Evolutionary conservation across 371 early-diverging fungal genomes (phyloP), one percentile per base, ranked within the genome.

Genomic region (Mortierella sp.): DNA sequence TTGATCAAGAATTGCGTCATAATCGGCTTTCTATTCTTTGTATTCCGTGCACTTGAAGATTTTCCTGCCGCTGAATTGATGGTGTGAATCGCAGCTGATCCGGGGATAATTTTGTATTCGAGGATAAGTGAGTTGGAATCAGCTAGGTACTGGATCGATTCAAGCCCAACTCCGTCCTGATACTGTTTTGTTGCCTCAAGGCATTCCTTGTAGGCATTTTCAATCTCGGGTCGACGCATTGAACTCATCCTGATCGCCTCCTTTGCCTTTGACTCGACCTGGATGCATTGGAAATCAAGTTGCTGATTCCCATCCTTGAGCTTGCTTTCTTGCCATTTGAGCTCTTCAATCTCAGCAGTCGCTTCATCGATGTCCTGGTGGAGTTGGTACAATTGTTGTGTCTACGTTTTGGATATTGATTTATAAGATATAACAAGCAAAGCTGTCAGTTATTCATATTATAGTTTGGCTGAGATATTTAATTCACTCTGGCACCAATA

Each of bases 291-390:
- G 1, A 37, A 22, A 1, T 60, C 58, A 17, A 78, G 63, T 13
- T 35, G 63, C 29, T 71, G 74, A 34, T 70, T 83, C 23, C 70
- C 56, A 15, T 76, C 75, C 28, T 60, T 53, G n/a, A 75, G 66
- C 35, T 65, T 71, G 29, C 68, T 77, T 60, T 74, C 71, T 28
- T 77, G 73, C 83, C 83, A 83, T n/a, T 76, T 72, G 7, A 83
- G 56, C 15, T 78, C 70, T 23, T 72, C 66, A 12, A 78, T 78
- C 22, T 70, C 75, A 12, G 75, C 64, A 8, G 58, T 64, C n/a
- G 64, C 28, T n/a, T 83, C 75, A 35, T 76, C 77, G n/a, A 74
- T 59, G 23, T 70, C 75, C 23, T 70, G 75, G 53, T 78, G 74
- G 3, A 83, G 71, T 26, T 73, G 58, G 31, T 83, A 66, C 17